Percentiles rank a stretch among this genome's conserved stretches.
Evolutionary conservation across 345 rosid genomes (phyloP).

Genomic region (Psidium friedrichsthalianum): DNA sequence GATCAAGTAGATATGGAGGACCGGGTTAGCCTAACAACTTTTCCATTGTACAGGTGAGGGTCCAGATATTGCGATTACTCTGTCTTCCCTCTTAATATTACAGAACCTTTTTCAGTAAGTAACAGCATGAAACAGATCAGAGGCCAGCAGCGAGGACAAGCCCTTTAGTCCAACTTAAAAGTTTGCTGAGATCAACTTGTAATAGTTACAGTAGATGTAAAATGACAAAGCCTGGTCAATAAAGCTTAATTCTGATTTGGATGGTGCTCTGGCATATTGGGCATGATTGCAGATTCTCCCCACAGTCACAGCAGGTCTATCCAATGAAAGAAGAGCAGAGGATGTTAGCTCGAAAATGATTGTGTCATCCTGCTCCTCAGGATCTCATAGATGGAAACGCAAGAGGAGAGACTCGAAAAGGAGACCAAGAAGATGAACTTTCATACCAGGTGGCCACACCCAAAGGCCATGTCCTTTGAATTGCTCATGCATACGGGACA

Average conservation of each 20-base stretch:
- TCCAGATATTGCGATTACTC: background rate
- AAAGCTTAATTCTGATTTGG: constrained; percentile 59
- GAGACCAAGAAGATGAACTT: background rate
- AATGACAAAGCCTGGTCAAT: constrained; percentile 1
- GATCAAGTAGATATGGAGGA: background rate
- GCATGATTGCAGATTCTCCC: constrained; percentile 50
- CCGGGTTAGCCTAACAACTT: background rate
- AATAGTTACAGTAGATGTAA: background rate
- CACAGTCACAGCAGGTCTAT: constrained; percentile 68
- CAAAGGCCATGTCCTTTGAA: constrained; percentile 67
- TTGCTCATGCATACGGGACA: constrained; percentile 65
- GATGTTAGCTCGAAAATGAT: background rate
- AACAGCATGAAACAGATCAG: background rate
- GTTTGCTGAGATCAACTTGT: background rate
- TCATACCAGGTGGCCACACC: constrained; percentile 73
- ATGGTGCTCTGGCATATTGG: constrained; percentile 64
- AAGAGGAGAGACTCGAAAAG: background rate
- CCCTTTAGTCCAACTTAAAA: background rate
- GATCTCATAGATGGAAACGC: background rate
- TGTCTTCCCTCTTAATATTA: background rate
- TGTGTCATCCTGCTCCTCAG: background rate
- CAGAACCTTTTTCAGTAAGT: background rate
- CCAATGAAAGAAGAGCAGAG: background rate
- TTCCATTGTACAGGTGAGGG: background rate
- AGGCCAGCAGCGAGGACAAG: background rate